These are phyloP conservation scores for Colletotrichum tanaceti DNA, from an alignment of 2,329 filamentous ascomycete genomes.

Conservation along the genomic window DNA sequence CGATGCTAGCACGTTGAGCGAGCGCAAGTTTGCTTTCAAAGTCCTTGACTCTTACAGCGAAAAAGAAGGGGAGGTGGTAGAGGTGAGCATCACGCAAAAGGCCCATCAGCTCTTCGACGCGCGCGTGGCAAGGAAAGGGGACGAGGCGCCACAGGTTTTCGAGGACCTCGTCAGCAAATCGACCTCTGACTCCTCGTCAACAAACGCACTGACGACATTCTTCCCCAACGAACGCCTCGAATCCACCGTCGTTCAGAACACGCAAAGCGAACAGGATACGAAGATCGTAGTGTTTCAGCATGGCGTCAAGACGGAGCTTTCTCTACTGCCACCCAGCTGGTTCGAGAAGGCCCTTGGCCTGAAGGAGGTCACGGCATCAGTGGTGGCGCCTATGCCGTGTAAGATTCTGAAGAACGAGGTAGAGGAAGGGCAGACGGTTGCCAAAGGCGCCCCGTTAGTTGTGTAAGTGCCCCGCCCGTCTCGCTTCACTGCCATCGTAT, in stretches of 20 bases:
- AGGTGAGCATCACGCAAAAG: constrained; percentile 62
- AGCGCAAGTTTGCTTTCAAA: constrained; percentile 64
- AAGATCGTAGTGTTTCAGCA: constrained; percentile 83
- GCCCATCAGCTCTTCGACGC: constrained; percentile 61
- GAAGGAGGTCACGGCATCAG: constrained; percentile 83
- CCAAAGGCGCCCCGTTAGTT: constrained; percentile 87
- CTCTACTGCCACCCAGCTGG: constrained; percentile 76
- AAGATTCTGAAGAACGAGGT: constrained; percentile 95
- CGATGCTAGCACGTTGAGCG: constrained; percentile 52
- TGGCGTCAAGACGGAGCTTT: constrained; percentile 69
- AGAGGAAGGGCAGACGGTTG: constrained; percentile 80
- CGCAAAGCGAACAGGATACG: constrained; percentile 62
- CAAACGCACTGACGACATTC: constrained; percentile 71
- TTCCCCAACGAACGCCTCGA: constrained; percentile 84
- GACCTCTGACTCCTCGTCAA: constrained; percentile 44
- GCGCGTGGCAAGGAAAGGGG: constrained; percentile 56
- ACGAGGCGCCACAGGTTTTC: constrained; percentile 54
- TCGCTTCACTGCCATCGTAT: neutral
- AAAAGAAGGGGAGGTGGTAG: constrained; percentile 71
- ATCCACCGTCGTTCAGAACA: constrained; percentile 77
- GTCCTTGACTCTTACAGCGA: constrained; percentile 71
- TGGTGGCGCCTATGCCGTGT: constrained; percentile 95
- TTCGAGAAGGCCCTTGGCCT: constrained; percentile 87
- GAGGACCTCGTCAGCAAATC: constrained; percentile 59
- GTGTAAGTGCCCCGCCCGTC: constrained; percentile 66